These are phyloP conservation scores for Cercospora sp. DNA, from an alignment of 2,329 filamentous ascomycete genomes.

Conservation along the genomic window DNA sequence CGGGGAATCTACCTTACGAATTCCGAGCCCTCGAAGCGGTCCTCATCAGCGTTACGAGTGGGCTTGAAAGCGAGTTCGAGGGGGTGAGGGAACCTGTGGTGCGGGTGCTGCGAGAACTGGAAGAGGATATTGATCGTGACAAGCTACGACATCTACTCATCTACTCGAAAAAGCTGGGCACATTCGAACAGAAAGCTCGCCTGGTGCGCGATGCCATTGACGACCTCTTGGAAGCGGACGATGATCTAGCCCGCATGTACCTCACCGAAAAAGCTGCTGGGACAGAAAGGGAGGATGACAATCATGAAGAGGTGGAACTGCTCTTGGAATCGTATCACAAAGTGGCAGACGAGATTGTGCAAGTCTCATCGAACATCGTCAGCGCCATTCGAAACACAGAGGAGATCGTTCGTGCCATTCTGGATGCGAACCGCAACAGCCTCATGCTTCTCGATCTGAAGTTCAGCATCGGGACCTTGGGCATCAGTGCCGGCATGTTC, in stretches of 20 bases:
- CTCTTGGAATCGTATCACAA: slow-evolving; percentile 96
- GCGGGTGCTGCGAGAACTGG: slow-evolving; percentile 80
- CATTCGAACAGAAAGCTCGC: slow-evolving; percentile 95
- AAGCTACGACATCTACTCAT: slow-evolving; percentile 89
- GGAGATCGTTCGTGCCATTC: slow-evolving; percentile 94
- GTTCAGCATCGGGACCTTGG: slow-evolving; percentile 91
- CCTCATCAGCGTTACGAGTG: slow-evolving; percentile 86
- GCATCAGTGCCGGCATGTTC: slow-evolving; percentile 92
- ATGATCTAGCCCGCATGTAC: slow-evolving; percentile 94
- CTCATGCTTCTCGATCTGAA: slow-evolving; percentile 97
- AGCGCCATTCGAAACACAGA: slow-evolving; percentile 96
- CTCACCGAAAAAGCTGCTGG: slow-evolving; percentile 82
- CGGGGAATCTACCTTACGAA: slow-evolving; percentile 78
- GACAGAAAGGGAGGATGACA: slow-evolving; percentile 70
- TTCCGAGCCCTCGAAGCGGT: slow-evolving; percentile 95
- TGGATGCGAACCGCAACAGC: slow-evolving; percentile 96
- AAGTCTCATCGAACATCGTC: slow-evolving; percentile 88
- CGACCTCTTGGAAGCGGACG: slow-evolving; percentile 91
- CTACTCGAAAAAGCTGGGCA: slow-evolving; percentile 91
- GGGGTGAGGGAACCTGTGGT: slow-evolving; percentile 90
- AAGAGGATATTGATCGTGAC: slow-evolving; percentile 94
- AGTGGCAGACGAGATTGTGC: slow-evolving; percentile 95
- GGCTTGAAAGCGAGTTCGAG: slow-evolving; percentile 91
- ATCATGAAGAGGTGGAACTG: slow-evolving; percentile 97
- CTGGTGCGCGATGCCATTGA: slow-evolving; percentile 93